Evolutionary conservation across 345 rosid genomes (phyloP).

Genomic region (Citrus hindsii): DNA sequence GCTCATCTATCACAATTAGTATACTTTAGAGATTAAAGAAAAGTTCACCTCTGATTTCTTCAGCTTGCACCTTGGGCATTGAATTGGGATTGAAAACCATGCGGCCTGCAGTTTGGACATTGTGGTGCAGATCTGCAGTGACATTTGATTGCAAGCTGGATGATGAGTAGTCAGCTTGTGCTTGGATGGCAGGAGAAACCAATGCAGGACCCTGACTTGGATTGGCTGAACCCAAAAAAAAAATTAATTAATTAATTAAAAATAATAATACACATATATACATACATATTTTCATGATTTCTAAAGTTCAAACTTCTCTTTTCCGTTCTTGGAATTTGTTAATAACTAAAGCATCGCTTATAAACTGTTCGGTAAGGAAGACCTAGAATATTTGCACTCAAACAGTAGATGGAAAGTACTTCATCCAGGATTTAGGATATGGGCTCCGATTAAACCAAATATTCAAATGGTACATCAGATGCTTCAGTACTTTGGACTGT

Average conservation of each 20-base stretch:
- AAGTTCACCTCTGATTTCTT: conserved; percentile 18
- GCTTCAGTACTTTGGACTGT: neutral
- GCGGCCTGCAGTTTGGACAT: conserved; percentile 15
- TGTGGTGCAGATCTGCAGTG: conserved; percentile 8
- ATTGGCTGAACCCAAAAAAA: conserved; percentile 12
- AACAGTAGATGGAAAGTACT: neutral
- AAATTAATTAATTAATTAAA: neutral
- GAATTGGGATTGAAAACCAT: neutral
- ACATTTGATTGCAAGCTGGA: conserved; percentile 10
- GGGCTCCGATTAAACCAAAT: neutral
- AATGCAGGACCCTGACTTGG: neutral
- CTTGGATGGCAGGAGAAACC: conserved; percentile 8
- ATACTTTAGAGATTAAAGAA: neutral
- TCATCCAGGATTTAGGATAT: neutral
- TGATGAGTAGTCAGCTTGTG: conserved; percentile 2
- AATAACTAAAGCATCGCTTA: neutral
- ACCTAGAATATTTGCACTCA: neutral
- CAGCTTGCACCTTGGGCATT: neutral
- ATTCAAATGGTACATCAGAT: neutral
- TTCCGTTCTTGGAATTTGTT: neutral
- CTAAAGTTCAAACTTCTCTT: neutral
- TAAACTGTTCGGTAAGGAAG: neutral
- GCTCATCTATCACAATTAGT: neutral
- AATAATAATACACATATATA: neutral
- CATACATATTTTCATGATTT: neutral